Evolutionary conservation across 768 basidiomycete species (phyloP), one percentile per base, ranked within the genome.

Genomic region (Tricholoma matsutake): DNA sequence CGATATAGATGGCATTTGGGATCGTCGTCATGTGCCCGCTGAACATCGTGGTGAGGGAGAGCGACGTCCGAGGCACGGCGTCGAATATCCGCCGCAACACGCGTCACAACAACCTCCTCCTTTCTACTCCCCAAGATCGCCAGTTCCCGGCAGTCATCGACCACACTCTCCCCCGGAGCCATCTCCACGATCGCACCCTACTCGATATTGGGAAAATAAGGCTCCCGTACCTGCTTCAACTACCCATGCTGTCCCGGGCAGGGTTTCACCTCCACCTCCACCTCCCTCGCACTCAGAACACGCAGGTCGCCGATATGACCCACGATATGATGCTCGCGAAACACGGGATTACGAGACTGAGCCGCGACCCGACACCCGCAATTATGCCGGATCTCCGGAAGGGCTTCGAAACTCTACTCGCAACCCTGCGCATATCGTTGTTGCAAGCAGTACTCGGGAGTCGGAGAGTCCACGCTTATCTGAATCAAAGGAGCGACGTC

Each of bases 121-220:
- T 1, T 76, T 78, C 67, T 79, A 82, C 61, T 75, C 78, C 13
- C 71, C 78, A 22, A 75, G 77, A 37, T 80, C 82, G 3, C 81
- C 76, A 18, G 68, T 60, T n/a, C 64, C 76, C 35, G 67, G 71
- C 9, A 71, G 68, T 20, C 73, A 76, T 61, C 73, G 76, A 11
- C 68, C 71, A 0, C 76, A 76, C 28, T 87, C 83, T 60, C 86
- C 88, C 29, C 79, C 83, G 56, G 83, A 86, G 49, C 79, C 82
- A 0, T 89, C 89, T 1, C 88, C 89, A 3, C 81, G 87, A 20
- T 79, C 80, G 1, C 83, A 82, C 32, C 67, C 75, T 4, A 72
- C 78, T 14, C 68, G 80, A 6, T 84, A 85, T 66, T 89, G 87
- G 88, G 89, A 89, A 14, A 72, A 81, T 32, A 87, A 86, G 68